These are phyloP conservation scores for Geum urbanum DNA, from an alignment of 306 rosid genomes.

Conservation along the genomic window DNA sequence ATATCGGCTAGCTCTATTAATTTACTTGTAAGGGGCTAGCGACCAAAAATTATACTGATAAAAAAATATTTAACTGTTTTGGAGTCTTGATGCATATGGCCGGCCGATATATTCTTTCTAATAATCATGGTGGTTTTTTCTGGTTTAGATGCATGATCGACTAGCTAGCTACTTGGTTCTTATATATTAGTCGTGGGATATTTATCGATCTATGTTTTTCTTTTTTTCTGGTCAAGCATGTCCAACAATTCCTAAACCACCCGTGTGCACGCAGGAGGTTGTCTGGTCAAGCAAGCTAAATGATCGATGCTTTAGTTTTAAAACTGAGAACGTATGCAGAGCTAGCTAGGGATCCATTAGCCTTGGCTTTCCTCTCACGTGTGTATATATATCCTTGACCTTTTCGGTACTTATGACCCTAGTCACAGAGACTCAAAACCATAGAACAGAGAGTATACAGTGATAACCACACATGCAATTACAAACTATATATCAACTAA, in stretches of 20 bases:
- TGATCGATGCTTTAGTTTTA: background rate
- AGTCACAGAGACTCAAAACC: background rate
- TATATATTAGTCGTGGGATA: no score
- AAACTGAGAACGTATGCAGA: background rate
- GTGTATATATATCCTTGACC: background rate
- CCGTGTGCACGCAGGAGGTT: constrained; percentile 5
- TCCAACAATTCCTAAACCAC: background rate
- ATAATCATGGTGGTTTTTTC: no score
- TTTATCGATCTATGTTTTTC: background rate
- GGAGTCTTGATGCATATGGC: background rate
- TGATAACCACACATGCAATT: background rate
- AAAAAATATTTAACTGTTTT: constrained; percentile 2
- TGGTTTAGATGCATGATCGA: no score
- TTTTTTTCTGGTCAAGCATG: constrained; percentile 1
- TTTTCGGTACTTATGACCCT: background rate
- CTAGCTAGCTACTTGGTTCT: background rate
- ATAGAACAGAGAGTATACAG: background rate
- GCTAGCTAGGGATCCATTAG: background rate
- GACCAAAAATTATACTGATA: background rate
- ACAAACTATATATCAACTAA: background rate
- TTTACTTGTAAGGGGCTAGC: background rate
- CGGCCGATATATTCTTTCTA: background rate
- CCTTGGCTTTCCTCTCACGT: background rate
- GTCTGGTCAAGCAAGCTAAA: background rate
- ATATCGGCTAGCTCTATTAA: no score